Evolutionary conservation across 305 asterid species (phyloP).

Genomic region (Plantago coronopus): DNA sequence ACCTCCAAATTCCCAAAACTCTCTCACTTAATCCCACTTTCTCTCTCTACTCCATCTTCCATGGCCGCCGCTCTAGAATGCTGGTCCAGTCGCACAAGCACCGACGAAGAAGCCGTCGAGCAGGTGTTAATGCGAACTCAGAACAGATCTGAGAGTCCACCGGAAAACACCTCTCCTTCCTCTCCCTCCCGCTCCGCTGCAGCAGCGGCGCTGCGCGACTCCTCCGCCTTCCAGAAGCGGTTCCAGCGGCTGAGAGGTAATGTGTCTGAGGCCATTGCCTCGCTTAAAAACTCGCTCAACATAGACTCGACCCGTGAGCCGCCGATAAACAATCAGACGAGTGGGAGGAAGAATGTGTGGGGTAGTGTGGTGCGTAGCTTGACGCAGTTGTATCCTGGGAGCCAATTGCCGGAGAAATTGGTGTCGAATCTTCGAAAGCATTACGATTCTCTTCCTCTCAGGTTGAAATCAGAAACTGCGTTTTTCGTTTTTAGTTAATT

Average conservation of each 20-base stretch:
- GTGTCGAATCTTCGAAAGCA: conserved; percentile 89
- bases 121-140: conserved; percentile 79
- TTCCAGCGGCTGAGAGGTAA: conserved; percentile 77
- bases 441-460: conserved; percentile 86
- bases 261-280: conserved; percentile 87
- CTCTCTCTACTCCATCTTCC: neutral
- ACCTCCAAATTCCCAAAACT: neutral
- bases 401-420: conserved; percentile 90
- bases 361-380: conserved; percentile 77
- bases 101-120: conserved; percentile 91
- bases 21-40: neutral
- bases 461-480: conserved; percentile 34
- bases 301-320: conserved; percentile 69
- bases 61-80: conserved; percentile 95
- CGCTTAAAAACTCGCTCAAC: conserved; percentile 71
- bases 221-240: conserved; percentile 76
- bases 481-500: conserved; percentile 1
- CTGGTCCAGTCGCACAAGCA: conserved; percentile 87
- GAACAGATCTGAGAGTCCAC: conserved; percentile 74
- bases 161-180: conserved; percentile 30
- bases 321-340: conserved; percentile 22
- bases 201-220: conserved; percentile 41
- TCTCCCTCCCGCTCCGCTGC: conserved; percentile 25
- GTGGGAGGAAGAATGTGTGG: conserved; percentile 79
- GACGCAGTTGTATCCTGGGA: conserved; percentile 94